Conservation (phyloP, 352 stramenopile species). For the Pythium plurisporium region DNA sequence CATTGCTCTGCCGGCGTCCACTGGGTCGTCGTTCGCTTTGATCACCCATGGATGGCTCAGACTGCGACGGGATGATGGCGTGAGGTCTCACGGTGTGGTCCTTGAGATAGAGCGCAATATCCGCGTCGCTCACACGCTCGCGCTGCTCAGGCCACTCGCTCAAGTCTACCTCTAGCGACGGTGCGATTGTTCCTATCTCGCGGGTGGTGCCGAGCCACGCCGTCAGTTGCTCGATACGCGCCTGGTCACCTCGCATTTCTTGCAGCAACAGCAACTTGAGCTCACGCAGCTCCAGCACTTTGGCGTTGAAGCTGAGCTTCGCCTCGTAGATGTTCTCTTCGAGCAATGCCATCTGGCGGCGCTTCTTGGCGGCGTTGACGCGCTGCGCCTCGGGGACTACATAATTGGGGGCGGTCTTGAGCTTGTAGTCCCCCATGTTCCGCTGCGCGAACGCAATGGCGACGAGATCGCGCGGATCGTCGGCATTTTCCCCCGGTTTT, state of each 20-base stretch:
- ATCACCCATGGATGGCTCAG: not conserved
- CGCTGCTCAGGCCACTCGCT: constrained; percentile 88
- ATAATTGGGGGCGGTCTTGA: constrained; percentile 86
- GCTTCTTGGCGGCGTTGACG: constrained; percentile 89
- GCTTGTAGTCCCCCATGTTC: constrained; percentile 91
- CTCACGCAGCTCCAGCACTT: constrained; percentile 85
- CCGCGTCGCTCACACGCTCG: constrained; percentile 70
- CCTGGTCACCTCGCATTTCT: constrained; percentile 54
- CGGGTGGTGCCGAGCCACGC: constrained; percentile 27
- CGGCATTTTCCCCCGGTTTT: constrained; percentile 87
- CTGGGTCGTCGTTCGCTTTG: too few species aligned
- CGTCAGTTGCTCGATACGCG: constrained; percentile 45
- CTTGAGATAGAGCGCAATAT: constrained; percentile 67
- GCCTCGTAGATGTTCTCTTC: constrained; percentile 81
- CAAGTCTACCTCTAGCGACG: constrained; percentile 53
- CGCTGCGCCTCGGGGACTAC: constrained; percentile 87
- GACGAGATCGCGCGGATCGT: constrained; percentile 88
- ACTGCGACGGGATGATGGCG: constrained; percentile 5
- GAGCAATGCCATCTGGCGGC: constrained; percentile 80
- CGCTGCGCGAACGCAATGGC: constrained; percentile 84
- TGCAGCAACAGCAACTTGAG: constrained; percentile 85
- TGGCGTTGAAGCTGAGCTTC: constrained; percentile 86
- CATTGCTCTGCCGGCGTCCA: constrained; percentile 3
- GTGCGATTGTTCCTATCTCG: not conserved
- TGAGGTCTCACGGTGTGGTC: constrained; percentile 50